Percentiles rank a stretch among this genome's conserved stretches.
These are phyloP conservation scores for Pseudogymnoascus verrucosus DNA, from an alignment of 2,329 filamentous ascomycete species.

Conservation along the genomic window DNA sequence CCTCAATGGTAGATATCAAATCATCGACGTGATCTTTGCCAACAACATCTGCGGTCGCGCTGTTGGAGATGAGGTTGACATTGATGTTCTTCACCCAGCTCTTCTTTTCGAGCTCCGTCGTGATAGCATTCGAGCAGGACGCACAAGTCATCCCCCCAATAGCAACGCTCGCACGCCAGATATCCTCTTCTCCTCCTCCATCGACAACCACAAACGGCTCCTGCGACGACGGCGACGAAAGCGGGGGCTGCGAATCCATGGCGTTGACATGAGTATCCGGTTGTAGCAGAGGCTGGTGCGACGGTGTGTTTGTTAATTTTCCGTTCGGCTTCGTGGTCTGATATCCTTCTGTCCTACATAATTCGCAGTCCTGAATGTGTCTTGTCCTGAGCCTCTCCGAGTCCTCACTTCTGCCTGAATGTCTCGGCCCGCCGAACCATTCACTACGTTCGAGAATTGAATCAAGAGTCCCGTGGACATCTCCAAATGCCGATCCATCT, in stretches of 20 bases:
- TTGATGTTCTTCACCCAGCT: slow-evolving; percentile 40
- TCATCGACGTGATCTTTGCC: slow-evolving; percentile 37
- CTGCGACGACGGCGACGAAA: background rate
- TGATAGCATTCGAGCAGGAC: slow-evolving; percentile 43
- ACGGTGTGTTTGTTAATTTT: background rate
- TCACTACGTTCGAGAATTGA: background rate
- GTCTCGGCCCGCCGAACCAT: slow-evolving; percentile 7
- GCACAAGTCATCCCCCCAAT: slow-evolving; percentile 52
- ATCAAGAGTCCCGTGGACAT: slow-evolving; percentile 7
- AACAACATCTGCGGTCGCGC: slow-evolving; percentile 38
- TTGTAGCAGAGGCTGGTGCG: background rate
- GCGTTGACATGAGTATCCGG: background rate
- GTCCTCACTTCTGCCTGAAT: slow-evolving; percentile 5
- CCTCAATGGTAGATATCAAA: slow-evolving; percentile 43
- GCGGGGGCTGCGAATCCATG: background rate
- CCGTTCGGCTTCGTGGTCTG: background rate
- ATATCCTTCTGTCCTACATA: slow-evolving; percentile 3
- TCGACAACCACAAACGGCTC: slow-evolving; percentile 29
- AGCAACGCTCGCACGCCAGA: slow-evolving; percentile 43
- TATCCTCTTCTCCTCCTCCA: slow-evolving; percentile 25
- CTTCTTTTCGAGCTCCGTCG: slow-evolving; percentile 37
- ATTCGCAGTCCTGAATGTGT: background rate
- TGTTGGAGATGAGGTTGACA: slow-evolving; percentile 46
- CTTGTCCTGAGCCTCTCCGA: background rate
- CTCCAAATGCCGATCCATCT: slow-evolving; percentile 1